Conservation (phyloP, 2,329 filamentous ascomycete species). For the Coccinonectria pachysandricola region DNA sequence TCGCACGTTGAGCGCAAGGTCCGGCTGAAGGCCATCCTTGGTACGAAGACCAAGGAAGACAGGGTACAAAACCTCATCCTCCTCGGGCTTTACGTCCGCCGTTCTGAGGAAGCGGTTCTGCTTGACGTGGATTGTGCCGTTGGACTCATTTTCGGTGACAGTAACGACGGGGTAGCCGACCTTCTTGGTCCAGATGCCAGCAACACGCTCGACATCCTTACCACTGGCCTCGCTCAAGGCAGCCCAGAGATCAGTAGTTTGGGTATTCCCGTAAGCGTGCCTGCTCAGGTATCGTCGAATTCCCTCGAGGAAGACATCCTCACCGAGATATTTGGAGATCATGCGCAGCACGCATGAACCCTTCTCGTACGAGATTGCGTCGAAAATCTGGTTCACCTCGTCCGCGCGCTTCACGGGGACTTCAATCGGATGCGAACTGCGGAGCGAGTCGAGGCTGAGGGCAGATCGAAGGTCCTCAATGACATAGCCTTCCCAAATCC, state of each 20-base stretch:
- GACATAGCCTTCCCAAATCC: constrained; percentile 93
- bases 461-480: constrained; percentile 86
- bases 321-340: constrained; percentile 91
- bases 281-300: constrained; percentile 87
- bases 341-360: constrained; percentile 92
- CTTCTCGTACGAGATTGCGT: constrained; percentile 95
- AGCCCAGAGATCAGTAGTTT: constrained; percentile 84
- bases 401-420: constrained; percentile 91
- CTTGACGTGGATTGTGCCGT: constrained; percentile 72
- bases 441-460: constrained; percentile 75
- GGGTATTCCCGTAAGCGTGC: constrained; percentile 92
- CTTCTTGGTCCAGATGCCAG: constrained; percentile 96
- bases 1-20: constrained; percentile 49
- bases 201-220: constrained; percentile 80
- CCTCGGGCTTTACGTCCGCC: constrained; percentile 84
- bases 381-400: constrained; percentile 97
- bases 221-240: constrained; percentile 81
- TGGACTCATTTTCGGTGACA: constrained; percentile 55
- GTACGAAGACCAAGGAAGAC: constrained; percentile 81
- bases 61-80: constrained; percentile 79
- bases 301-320: constrained; percentile 87
- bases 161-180: constrained; percentile 87
- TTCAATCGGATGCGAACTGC: constrained; percentile 93
- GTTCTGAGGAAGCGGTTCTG: constrained; percentile 93
- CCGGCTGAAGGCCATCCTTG: constrained; percentile 71